Base-by-base conservation (phyloP, 306 rosid species). In the Pyrus communis region DNA sequence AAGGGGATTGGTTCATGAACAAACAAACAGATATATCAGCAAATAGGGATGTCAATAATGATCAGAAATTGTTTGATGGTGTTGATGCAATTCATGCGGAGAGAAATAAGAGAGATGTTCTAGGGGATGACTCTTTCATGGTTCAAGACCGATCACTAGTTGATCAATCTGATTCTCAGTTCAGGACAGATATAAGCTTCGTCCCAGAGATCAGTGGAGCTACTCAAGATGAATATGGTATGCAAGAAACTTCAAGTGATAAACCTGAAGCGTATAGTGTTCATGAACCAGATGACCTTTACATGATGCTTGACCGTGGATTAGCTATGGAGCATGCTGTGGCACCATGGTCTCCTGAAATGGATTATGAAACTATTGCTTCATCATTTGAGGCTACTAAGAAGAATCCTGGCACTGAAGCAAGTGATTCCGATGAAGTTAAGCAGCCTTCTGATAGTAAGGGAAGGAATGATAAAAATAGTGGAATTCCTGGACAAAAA, bases 91-190 rank as follows among this genome's bases (percentile, higher is more conserved):
- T 68, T 73, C 74, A 74, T 43, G 81, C 78, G 30, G 92, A 83
- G 81, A 90, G 80, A 63, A 86, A 75, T 81, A 91, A 82, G 77
- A 95, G 80, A 75, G 88, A 78, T 71, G 79, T 79, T 46, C 67
- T 92, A 71, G 83, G 77, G 7, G 99, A 95, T 77, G 99, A 95
- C 82, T 95, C 98, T 38, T 92, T 95, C 81, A 95, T 95, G 97
- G 90, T 95, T 86, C 91, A 79, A 75, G 76, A 82, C 86, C 92
- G 86, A 74, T 62, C 86, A 42, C 51, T 79, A 12, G 87, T 83
- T 67, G 83, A 89, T 82, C 92, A 84, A 49, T 81, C 82, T 55
- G 86, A 88, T 67, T 85, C 89, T 79, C 89, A 70, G 72, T 77
- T 89, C 65, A 88, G 81, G 49, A 86, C 87, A n/a, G 85, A 84